Percentiles rank a stretch among this genome's conserved stretches.
These are phyloP conservation scores for Osmanthus fragrans DNA, from an alignment of 257 asterid genomes.

Conservation along the genomic window DNA sequence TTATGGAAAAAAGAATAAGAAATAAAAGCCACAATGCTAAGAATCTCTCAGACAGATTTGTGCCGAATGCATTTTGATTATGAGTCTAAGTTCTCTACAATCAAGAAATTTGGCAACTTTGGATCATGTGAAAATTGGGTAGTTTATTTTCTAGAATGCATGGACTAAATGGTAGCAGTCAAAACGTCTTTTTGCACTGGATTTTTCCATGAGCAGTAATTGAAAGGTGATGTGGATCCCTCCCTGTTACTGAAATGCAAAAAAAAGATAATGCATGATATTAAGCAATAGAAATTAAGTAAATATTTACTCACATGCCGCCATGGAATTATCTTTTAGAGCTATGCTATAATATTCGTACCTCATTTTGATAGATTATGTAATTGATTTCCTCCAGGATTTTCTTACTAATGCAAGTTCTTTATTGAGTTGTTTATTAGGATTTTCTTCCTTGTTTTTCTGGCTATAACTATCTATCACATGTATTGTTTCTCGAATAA, in stretches of 20 bases:
- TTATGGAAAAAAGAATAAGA: background rate
- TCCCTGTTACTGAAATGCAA: background rate
- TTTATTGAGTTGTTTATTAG: background rate
- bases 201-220: background rate
- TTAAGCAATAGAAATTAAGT: conserved; percentile 1
- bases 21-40: background rate
- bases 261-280: background rate
- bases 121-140: background rate
- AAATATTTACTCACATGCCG: background rate
- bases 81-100: background rate
- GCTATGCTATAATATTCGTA: background rate
- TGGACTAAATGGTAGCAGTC: background rate
- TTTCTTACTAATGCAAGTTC: background rate
- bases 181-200: background rate
- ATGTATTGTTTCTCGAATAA: background rate
- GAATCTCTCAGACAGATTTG: background rate
- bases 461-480: background rate
- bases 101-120: conserved; percentile 1
- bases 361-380: background rate
- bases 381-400: background rate
- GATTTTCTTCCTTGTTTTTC: background rate
- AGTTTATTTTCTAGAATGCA: conserved; percentile 4
- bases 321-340: background rate
- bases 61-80: background rate
- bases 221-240: conserved; percentile 4